Conservation (phyloP, 2,329 filamentous ascomycete species). For the Aspergillus felis region DNA sequence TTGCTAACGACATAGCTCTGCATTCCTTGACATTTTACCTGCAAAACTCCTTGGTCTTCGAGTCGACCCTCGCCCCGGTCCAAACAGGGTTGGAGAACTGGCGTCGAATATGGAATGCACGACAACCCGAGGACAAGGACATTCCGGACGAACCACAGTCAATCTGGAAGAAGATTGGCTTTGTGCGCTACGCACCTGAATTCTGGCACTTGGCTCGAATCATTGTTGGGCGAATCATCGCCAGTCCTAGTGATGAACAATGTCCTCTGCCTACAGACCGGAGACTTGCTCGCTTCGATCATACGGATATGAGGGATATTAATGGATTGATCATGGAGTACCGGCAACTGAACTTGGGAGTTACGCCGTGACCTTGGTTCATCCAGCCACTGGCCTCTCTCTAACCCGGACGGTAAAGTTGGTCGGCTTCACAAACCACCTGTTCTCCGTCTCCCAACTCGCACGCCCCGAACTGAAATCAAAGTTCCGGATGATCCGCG, state of each 20-base stretch:
- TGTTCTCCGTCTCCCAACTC: constrained; percentile 37
- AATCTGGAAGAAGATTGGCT: constrained; percentile 26
- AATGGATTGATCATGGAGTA: constrained; percentile 25
- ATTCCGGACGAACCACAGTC: constrained; percentile 14
- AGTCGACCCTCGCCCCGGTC: constrained; percentile 18
- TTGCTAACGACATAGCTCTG: constrained; percentile 8
- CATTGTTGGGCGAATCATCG: constrained; percentile 14
- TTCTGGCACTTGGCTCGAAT: constrained; percentile 26
- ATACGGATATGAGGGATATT: constrained; percentile 23
- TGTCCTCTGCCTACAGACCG: background rate
- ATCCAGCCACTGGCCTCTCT: background rate
- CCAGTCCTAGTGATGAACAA: background rate
- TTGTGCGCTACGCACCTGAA: constrained; percentile 22
- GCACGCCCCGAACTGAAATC: constrained; percentile 11
- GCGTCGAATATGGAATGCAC: constrained; percentile 21
- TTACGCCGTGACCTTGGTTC: background rate
- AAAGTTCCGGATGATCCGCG: constrained; percentile 28
- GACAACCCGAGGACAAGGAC: constrained; percentile 15
- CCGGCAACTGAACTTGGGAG: constrained; percentile 17
- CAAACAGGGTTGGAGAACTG: constrained; percentile 24
- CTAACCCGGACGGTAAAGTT: constrained; percentile 36
- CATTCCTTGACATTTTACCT: constrained; percentile 22
- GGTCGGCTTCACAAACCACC: constrained; percentile 44
- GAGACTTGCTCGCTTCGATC: constrained; percentile 14
- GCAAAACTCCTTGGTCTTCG: constrained; percentile 22